A percentile compares a stretch with the other conserved stretches of the same genome.
Evolutionary conservation across 164 flowering plant genomes (phyloP).

Genomic region (Tetrastigma voinierianum): DNA sequence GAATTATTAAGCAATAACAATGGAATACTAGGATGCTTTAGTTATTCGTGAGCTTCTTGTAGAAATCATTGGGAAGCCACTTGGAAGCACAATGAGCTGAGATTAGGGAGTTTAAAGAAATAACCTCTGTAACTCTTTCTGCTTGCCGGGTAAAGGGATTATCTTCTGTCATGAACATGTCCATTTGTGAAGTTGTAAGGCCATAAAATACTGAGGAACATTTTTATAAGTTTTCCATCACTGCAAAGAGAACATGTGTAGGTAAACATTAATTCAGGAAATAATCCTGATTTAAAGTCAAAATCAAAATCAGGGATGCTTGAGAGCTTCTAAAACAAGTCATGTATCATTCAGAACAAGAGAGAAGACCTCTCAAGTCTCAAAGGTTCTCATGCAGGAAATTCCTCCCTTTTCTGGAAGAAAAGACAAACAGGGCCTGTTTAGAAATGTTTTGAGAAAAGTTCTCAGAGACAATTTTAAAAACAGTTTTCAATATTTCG

Average conservation of each 20-base stretch:
- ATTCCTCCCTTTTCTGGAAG: too few relatives aligned
- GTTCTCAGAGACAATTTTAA: too few relatives aligned
- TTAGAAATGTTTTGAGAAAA: too few relatives aligned
- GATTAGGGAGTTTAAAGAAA: neutral
- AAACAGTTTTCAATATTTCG: too few relatives aligned
- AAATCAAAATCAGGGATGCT: too few relatives aligned
- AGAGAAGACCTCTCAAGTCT: too few relatives aligned
- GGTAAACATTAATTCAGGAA: neutral
- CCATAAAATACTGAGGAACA: slow-evolving; percentile 68
- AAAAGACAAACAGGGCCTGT: too few relatives aligned
- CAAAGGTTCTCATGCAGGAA: too few relatives aligned
- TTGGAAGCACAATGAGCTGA: neutral
- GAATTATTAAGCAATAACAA: neutral
- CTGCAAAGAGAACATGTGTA: slow-evolving; percentile 33
- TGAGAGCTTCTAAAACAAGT: too few relatives aligned
- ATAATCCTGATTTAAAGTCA: too few relatives aligned
- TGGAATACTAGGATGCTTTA: neutral
- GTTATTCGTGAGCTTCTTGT: too few relatives aligned
- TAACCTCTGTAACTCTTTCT: slow-evolving; percentile 69
- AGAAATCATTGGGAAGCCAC: neutral
- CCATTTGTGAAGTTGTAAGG: slow-evolving; percentile 78
- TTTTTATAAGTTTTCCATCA: slow-evolving; percentile 85
- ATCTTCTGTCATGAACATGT: slow-evolving; percentile 91
- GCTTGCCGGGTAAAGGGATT: slow-evolving; percentile 61
- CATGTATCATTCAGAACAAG: too few relatives aligned